Evolutionary conservation across 2,329 filamentous ascomycete species (phyloP).

Genomic region (Cercospora sojina): DNA sequence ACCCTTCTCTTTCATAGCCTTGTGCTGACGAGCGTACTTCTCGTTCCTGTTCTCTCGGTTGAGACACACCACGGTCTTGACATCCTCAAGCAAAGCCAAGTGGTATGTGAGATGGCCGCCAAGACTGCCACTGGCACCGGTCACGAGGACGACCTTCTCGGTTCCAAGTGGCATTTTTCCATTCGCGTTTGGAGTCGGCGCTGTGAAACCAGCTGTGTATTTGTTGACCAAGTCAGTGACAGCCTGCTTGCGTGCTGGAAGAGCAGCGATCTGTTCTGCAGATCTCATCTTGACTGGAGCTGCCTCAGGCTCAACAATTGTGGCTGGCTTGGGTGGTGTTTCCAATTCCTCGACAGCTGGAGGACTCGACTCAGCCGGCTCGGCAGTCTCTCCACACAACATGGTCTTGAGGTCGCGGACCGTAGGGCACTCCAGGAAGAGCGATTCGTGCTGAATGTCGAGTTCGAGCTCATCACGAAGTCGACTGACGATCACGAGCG

Average conservation of each 20-base stretch:
- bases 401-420: constrained; percentile 10
- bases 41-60: constrained; percentile 44
- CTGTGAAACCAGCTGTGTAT: constrained; percentile 28
- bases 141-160: constrained; percentile 38
- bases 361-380: not conserved
- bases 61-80: constrained; percentile 47
- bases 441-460: constrained; percentile 26
- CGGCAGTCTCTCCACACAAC: not conserved
- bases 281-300: not conserved
- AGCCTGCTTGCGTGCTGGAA: constrained; percentile 18
- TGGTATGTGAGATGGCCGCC: constrained; percentile 41
- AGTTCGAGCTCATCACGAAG: constrained; percentile 37
- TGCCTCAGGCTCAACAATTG: not conserved
- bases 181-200: not conserved
- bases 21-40: constrained; percentile 38
- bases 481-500: constrained; percentile 39
- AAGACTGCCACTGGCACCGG: constrained; percentile 39
- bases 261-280: not conserved
- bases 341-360: not conserved
- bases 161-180: not conserved
- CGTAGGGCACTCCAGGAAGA: constrained; percentile 32
- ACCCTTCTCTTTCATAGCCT: constrained; percentile 32
- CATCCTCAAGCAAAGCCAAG: constrained; percentile 32
- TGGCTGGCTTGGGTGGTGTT: not conserved
- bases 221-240: constrained; percentile 30